These are phyloP conservation scores for Talaromyces verruculosus DNA, from an alignment of 2,329 filamentous ascomycete genomes.

Conservation along the genomic window DNA sequence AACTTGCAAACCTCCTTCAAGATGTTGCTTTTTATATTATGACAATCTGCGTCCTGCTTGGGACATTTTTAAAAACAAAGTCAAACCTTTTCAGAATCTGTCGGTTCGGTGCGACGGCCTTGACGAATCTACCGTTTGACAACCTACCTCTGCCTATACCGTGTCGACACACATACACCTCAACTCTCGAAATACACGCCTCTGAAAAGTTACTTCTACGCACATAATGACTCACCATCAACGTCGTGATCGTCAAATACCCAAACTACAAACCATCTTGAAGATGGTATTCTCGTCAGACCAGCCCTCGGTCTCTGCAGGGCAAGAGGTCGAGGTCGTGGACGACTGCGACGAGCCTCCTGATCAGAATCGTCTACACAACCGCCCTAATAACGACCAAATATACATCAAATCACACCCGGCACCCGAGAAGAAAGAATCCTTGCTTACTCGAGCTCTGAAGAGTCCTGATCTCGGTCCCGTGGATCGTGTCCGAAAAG, in stretches of 20 bases:
- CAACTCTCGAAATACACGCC: neutral
- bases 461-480: conserved; percentile 58
- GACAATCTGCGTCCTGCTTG: conserved; percentile 23
- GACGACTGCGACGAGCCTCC: conserved; percentile 88
- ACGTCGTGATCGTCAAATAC: conserved; percentile 21
- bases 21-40: conserved; percentile 23
- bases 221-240: conserved; percentile 22
- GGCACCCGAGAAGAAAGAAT: conserved; percentile 64
- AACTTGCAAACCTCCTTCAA: conserved; percentile 12
- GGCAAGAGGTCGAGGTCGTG: conserved; percentile 62
- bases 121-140: neutral
- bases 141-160: neutral
- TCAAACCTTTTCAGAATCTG: neutral
- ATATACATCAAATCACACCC: conserved; percentile 51
- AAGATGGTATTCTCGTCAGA: conserved; percentile 49
- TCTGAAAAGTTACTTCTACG: neutral
- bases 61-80: conserved; percentile 16
- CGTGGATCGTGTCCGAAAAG: conserved; percentile 57
- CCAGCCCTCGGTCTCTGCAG: conserved; percentile 37
- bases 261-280: conserved; percentile 42
- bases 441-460: conserved; percentile 81
- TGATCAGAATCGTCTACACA: conserved; percentile 50
- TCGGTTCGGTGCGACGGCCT: neutral
- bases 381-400: conserved; percentile 33
- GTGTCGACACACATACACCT: neutral